A percentile compares a stretch with the other conserved stretches of the same genome.
Evolutionary conservation across 108 stramenopile species (phyloP).

Genomic region (Epithemia pelagica): DNA sequence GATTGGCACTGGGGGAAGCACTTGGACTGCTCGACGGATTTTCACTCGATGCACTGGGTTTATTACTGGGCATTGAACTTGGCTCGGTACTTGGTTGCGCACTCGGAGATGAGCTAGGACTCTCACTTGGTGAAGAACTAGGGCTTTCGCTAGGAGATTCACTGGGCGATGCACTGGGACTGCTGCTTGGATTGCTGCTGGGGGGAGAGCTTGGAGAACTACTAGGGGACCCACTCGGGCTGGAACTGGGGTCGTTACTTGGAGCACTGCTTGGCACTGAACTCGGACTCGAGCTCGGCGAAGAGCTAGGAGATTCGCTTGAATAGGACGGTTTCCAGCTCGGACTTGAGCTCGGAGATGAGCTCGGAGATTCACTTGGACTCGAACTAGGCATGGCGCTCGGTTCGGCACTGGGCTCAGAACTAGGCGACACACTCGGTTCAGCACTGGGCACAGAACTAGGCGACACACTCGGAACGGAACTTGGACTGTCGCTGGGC

Average conservation of each 20-base stretch:
- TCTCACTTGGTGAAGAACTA: slow-evolving; percentile 1
- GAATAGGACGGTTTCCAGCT: neutral
- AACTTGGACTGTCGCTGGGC: neutral
- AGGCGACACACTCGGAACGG: neutral
- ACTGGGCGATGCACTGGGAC: slow-evolving; percentile 3
- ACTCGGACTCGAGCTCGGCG: neutral
- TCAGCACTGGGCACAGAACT: neutral
- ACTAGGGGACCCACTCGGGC: slow-evolving; percentile 4
- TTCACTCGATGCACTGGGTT: slow-evolving; percentile 6
- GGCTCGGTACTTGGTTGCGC: neutral
- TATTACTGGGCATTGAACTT: neutral
- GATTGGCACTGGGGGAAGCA: neutral
- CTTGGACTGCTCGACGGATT: neutral
- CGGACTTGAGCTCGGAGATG: neutral
- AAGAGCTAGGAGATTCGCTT: neutral
- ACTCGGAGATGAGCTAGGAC: slow-evolving; percentile 2
- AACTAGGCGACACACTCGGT: slow-evolving; percentile 5
- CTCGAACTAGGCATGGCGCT: neutral
- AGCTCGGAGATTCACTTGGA: slow-evolving; percentile 4
- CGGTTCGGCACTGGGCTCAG: neutral
- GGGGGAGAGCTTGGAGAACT: slow-evolving; percentile 1
- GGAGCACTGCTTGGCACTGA: neutral
- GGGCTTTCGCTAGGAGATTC: slow-evolving; percentile 1
- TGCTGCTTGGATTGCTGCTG: neutral
- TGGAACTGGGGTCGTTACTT: neutral